Conservation (phyloP, 169 alveolate genomes). For the Cryptosporidium xiaoi region DNA sequence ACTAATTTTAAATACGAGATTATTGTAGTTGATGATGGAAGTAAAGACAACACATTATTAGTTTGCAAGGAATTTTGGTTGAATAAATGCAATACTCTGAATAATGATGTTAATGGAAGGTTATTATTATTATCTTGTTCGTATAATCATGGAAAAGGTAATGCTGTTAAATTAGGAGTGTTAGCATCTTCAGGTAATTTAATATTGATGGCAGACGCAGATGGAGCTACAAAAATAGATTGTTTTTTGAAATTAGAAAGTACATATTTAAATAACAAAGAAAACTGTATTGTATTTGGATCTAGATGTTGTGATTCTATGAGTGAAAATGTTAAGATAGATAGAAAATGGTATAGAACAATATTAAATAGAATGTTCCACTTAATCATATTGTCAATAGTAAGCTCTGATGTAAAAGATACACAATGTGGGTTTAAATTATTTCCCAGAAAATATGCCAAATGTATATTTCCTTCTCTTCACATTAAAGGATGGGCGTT, state of each 20-base stretch:
- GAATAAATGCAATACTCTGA: constrained; percentile 13
- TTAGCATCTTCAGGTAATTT: constrained; percentile 81
- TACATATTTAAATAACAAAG: constrained; percentile 74
- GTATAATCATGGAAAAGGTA: constrained; percentile 88
- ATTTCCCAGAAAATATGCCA: constrained; percentile 86
- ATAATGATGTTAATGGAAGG: constrained; percentile 44
- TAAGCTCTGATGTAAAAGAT: constrained; percentile 79
- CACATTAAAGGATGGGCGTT: constrained; percentile 92
- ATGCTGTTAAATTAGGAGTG: constrained; percentile 85
- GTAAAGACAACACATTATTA: constrained; percentile 83
- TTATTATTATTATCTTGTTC: constrained; percentile 78
- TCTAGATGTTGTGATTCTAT: constrained; percentile 81
- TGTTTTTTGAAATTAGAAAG: constrained; percentile 76
- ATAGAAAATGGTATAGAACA: constrained; percentile 35
- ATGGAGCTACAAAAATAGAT: constrained; percentile 89
- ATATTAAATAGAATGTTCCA: constrained; percentile 52
- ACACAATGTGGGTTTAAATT: constrained; percentile 91
- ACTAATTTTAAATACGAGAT: constrained; percentile 81
- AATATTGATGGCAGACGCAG: constrained; percentile 88
- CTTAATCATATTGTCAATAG: constrained; percentile 61
- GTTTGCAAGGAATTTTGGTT: constrained; percentile 76
- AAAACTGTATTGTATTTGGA: constrained; percentile 83
- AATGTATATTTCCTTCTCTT: constrained; percentile 80
- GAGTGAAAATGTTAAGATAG: constrained; percentile 22
- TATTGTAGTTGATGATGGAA: constrained; percentile 87